Conservation (phyloP, 352 stramenopile species). For the Phytophthora chlamydospora region DNA sequence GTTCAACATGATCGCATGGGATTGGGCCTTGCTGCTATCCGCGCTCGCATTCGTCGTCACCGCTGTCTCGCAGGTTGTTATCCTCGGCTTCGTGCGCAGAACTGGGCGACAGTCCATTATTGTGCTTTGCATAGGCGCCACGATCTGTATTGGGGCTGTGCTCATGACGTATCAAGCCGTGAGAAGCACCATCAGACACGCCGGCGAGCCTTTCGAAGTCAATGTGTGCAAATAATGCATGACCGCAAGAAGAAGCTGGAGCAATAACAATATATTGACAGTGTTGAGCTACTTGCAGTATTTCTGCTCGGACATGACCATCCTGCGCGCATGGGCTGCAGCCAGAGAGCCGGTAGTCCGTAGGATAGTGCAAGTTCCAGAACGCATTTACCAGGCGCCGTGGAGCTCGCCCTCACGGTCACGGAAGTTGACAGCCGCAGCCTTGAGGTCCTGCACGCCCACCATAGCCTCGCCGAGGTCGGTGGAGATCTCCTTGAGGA, state of each 20-base stretch:
- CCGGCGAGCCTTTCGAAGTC: constrained; percentile 40
- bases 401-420: constrained; percentile 94
- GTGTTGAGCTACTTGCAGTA: constrained; percentile 15
- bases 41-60: constrained; percentile 53
- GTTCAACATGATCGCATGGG: constrained; percentile 63
- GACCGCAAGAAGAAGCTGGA: constrained; percentile 10
- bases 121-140: constrained; percentile 56
- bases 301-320: constrained; percentile 9
- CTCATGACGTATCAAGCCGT: constrained; percentile 64
- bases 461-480: constrained; percentile 98
- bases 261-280: constrained; percentile 35
- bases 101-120: constrained; percentile 63
- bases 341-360: background rate
- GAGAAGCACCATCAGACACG: constrained; percentile 48
- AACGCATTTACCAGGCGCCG: constrained; percentile 62
- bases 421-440: constrained; percentile 96
- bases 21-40: constrained; percentile 49
- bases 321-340: constrained; percentile 3
- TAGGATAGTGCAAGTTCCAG: constrained; percentile 16
- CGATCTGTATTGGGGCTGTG: constrained; percentile 46
- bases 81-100: constrained; percentile 54
- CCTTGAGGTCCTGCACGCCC: constrained; percentile 96
- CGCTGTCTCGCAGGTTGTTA: constrained; percentile 48
- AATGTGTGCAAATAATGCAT: constrained; percentile 39
- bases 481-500: constrained; percentile 96